These are phyloP conservation scores for Ogataea pignaliae DNA, from an alignment of 805 yeast species.

Conservation along the genomic window DNA sequence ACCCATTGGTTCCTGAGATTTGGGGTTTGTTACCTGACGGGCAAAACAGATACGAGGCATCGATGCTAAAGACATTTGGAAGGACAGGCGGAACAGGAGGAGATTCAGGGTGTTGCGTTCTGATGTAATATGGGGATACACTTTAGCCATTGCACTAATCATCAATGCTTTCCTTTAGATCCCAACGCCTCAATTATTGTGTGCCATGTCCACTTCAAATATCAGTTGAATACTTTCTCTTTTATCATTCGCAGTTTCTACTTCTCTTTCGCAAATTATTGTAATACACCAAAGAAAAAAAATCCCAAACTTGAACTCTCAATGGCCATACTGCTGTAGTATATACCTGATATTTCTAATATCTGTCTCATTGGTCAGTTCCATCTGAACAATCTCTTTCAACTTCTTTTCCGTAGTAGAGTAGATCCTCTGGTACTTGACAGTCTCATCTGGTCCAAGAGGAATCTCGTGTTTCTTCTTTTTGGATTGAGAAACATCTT, in stretches of 20 bases:
- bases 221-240: too few relatives aligned
- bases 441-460: slow-evolving; percentile 12
- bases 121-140: slow-evolving; percentile 21
- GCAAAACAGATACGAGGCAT: slow-evolving; percentile 31
- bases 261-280: slow-evolving; percentile 1
- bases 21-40: slow-evolving; percentile 38
- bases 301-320: background rate
- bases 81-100: background rate
- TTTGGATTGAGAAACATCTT: slow-evolving; percentile 1
- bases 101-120: slow-evolving; percentile 25
- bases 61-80: slow-evolving; percentile 9
- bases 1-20: slow-evolving; percentile 41
- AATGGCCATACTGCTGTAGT: slow-evolving; percentile 5
- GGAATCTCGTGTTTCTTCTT: slow-evolving; percentile 1
- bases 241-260: too few relatives aligned
- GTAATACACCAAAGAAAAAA: background rate
- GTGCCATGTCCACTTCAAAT: too few relatives aligned
- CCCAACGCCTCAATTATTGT: too few relatives aligned
- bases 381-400: slow-evolving; percentile 28
- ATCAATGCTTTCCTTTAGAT: too few relatives aligned
- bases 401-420: slow-evolving; percentile 35
- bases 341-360: slow-evolving; percentile 34
- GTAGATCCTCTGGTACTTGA: slow-evolving; percentile 29
- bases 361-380: slow-evolving; percentile 29
- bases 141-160: too few relatives aligned